phyloP scores from a whole-genome alignment of 768 basidiomycete genomes.

The Mycena kentingensis region DNA sequence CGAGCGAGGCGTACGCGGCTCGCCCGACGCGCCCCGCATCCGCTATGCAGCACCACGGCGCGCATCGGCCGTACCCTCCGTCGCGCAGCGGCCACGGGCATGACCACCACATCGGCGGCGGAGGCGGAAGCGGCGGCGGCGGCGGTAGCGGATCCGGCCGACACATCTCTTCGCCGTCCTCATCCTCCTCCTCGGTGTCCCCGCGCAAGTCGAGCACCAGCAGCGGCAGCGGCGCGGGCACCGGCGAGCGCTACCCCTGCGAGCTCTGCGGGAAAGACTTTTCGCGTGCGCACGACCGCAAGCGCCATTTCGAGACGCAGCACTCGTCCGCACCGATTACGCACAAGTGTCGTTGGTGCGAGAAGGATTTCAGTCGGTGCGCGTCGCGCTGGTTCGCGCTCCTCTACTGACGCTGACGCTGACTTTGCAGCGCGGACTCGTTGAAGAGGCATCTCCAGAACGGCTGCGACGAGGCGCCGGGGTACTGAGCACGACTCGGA shows the following conservation, averaged over 20 bases:
- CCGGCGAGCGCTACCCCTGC: slow-evolving; percentile 70
- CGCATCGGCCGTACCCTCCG: too few relatives aligned
- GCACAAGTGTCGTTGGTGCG: slow-evolving; percentile 72
- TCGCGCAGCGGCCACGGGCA: too few relatives aligned
- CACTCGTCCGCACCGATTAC: slow-evolving; percentile 64
- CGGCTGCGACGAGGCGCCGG: slow-evolving; percentile 72
- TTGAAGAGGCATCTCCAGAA: slow-evolving; percentile 83
- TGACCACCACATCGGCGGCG: too few relatives aligned
- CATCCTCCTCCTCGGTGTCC: too few relatives aligned
- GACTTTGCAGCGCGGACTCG: slow-evolving; percentile 54
- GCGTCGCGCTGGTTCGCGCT: slow-evolving; percentile 21
- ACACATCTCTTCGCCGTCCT: too few relatives aligned
- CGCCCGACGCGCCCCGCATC: slow-evolving; percentile 27
- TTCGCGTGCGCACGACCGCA: slow-evolving; percentile 78
- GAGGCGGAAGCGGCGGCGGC: too few relatives aligned
- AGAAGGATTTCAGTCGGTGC: slow-evolving; percentile 76
- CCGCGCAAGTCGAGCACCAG: too few relatives aligned
- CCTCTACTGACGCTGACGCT: slow-evolving; percentile 16
- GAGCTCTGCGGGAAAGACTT: slow-evolving; percentile 78
- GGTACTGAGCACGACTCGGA: too few relatives aligned
- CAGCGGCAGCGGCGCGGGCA: too few relatives aligned
- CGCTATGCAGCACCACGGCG: slow-evolving; percentile 24
- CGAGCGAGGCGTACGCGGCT: slow-evolving; percentile 43
- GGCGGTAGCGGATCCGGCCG: too few relatives aligned
- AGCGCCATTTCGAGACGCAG: slow-evolving; percentile 79